These are phyloP conservation scores for Petunia hybrid DNA, from an alignment of 305 asterid species.

Conservation along the genomic window DNA sequence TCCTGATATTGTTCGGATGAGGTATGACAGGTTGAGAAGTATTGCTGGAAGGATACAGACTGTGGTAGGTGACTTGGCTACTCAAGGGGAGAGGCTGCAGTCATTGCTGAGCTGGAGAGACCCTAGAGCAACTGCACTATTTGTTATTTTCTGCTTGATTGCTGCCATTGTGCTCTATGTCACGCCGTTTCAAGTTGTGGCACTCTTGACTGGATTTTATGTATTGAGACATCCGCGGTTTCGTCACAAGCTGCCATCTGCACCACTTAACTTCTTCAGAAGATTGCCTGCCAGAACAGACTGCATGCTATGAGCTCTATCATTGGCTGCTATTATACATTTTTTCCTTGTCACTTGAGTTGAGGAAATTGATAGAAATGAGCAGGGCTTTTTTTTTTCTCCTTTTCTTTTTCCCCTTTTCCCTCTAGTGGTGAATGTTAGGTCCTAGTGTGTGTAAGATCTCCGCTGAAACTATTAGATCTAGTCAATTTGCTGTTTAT, in stretches of 20 bases:
- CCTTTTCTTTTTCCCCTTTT: not conserved
- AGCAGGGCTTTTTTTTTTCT: slow-evolving; percentile 31
- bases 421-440: slow-evolving; percentile 32
- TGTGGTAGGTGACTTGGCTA: slow-evolving; percentile 76
- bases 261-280: slow-evolving; percentile 73
- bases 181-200: slow-evolving; percentile 67
- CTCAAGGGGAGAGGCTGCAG: slow-evolving; percentile 76
- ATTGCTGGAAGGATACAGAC: slow-evolving; percentile 74
- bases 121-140: slow-evolving; percentile 75
- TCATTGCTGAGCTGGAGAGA: slow-evolving; percentile 85
- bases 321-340: slow-evolving; percentile 17
- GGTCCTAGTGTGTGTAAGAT: slow-evolving; percentile 41
- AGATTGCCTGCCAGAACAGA: slow-evolving; percentile 76
- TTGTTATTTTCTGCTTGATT: slow-evolving; percentile 56
- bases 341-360: slow-evolving; percentile 17
- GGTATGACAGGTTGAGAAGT: slow-evolving; percentile 74
- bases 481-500: slow-evolving; percentile 47
- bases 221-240: slow-evolving; percentile 78
- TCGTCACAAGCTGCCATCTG: slow-evolving; percentile 69
- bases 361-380: slow-evolving; percentile 33
- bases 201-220: slow-evolving; percentile 61
- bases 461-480: slow-evolving; percentile 39
- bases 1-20: slow-evolving; percentile 62
- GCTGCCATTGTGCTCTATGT: slow-evolving; percentile 67
- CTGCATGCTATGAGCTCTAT: slow-evolving; percentile 58